Percentiles rank a stretch among this genome's conserved stretches.
Evolutionary conservation across 331 rosid genomes (phyloP).

Genomic region (Saraca asoca): DNA sequence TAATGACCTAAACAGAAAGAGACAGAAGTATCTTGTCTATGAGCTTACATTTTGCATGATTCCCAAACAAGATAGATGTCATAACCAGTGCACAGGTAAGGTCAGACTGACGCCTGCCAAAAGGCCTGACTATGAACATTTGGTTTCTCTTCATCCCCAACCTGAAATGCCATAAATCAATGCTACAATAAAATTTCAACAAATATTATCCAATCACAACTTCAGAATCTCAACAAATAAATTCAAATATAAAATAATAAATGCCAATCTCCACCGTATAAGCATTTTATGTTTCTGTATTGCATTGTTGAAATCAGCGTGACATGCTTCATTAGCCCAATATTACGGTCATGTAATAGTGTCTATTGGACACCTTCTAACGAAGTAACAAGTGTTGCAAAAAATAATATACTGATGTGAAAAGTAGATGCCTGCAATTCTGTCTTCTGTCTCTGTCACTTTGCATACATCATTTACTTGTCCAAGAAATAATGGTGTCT

Average conservation of each 20-base stretch:
- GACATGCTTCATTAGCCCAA: constrained; percentile 21
- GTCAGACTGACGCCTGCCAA: constrained; percentile 48
- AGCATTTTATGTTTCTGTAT: constrained; percentile 17
- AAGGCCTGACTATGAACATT: constrained; percentile 38
- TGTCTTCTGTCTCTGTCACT: constrained; percentile 2
- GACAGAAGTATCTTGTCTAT: constrained; percentile 9
- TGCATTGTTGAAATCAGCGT: constrained; percentile 24
- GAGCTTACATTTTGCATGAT: constrained; percentile 88
- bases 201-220: constrained; percentile 9
- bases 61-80: constrained; percentile 96
- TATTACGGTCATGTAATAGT: constrained; percentile 13
- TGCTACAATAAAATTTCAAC: constrained; percentile 22
- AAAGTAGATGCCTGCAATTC: constrained; percentile 18
- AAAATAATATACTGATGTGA: neutral
- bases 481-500: constrained; percentile 1
- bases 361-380: neutral
- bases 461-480: neutral
- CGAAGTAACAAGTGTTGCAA: neutral
- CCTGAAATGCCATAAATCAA: constrained; percentile 51
- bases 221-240: neutral
- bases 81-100: constrained; percentile 91
- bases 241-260: neutral
- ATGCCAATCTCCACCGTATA: constrained; percentile 29
- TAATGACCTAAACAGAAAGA: constrained; percentile 11
- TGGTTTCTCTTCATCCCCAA: constrained; percentile 43